Conservation (phyloP, 2,329 filamentous ascomycete species). For the Pseudodiploospora longispora region DNA sequence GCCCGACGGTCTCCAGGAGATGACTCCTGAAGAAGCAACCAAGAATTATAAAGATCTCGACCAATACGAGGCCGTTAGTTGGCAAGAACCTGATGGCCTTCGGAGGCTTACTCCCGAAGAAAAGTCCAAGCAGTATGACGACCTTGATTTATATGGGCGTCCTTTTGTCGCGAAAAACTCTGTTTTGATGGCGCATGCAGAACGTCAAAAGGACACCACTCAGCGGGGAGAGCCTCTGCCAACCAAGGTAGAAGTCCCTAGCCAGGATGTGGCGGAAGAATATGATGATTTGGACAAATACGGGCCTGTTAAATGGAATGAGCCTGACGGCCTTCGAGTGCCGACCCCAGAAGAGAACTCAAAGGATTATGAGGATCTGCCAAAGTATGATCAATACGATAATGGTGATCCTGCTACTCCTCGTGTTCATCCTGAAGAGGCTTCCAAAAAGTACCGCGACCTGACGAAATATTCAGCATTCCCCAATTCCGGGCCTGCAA, state of each 20-base stretch:
- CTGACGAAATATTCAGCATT: constrained; percentile 24
- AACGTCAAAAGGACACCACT: constrained; percentile 19
- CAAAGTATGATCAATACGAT: constrained; percentile 26
- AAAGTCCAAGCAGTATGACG: constrained; percentile 22
- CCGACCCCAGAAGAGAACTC: constrained; percentile 26
- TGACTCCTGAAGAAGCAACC: constrained; percentile 24
- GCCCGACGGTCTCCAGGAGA: constrained; percentile 21
- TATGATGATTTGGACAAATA: constrained; percentile 37
- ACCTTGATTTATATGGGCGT: constrained; percentile 27
- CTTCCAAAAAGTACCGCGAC: constrained; percentile 29
- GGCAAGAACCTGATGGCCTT: constrained; percentile 24
- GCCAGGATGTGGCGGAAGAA: constrained; percentile 19
- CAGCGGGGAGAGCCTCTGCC: constrained; percentile 29
- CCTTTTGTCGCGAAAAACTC: constrained; percentile 27
- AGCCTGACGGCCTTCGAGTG: constrained; percentile 30
- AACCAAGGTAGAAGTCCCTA: constrained; percentile 23
- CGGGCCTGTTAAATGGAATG: constrained; percentile 28
- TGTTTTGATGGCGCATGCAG: constrained; percentile 19
- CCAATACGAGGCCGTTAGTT: constrained; percentile 26
- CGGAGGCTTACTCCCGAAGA: constrained; percentile 20
- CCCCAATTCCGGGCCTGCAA: constrained; percentile 15
- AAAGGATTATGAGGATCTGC: constrained; percentile 31
- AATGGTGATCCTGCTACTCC: constrained; percentile 16
- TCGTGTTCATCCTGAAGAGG: constrained; percentile 24
- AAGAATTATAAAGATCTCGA: constrained; percentile 33